Evolutionary conservation across 495 filamentous ascomycete species (phyloP), one percentile per base, ranked within the genome.

Genomic region (Lepidopterella palustris): DNA sequence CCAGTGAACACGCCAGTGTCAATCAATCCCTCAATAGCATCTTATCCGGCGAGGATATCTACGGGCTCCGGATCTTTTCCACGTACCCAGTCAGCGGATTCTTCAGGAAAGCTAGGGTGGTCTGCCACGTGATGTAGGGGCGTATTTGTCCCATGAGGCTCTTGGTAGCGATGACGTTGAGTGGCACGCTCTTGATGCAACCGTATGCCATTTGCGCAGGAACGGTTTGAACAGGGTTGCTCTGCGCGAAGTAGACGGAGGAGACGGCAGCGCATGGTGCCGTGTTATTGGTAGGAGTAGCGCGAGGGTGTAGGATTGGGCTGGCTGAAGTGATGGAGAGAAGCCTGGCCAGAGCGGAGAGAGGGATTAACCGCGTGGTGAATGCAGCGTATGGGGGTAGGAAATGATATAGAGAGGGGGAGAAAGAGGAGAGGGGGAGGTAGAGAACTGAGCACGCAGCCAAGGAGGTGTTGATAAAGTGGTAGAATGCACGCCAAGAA

Each of bases 71-170:
- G 2, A 72, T 60, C 54, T 71, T 72, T 39, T 61, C 59, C 5
- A 47, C 60, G 54, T 71, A 73, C 28, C 70, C 67, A 0, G 60
- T 52, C 3, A 69, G 71, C 2, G 71, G 71, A 39, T 73, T 65
- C 50, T 67, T 70, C 20, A 73, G 59, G 15, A 56, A 63, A 20
- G 51, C 58, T 0, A 66, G 49, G 35, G 67, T 73, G 27, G 61
- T 70, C 57, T 73, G 71, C 71, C 71, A 73, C 0, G 63, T n/a
- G 20, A 71, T 40, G 42, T 63, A 73, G 15, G 69, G 67, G 20
- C 52, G 32, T 5, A 73, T 39, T 2, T 49, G 53, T 15, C 63
- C 45, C 27, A 73, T n/a, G 11, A 71, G 61, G 1, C 21, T 35
- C 42, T 61, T 57, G 20, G 61, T 63, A 23, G 61, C 53, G 6